A percentile compares a stretch with the other conserved stretches of the same genome.
phyloP scores from a whole-genome alignment of 2,329 filamentous ascomycete species.

The Ophiosphaerella herpotricha region DNA sequence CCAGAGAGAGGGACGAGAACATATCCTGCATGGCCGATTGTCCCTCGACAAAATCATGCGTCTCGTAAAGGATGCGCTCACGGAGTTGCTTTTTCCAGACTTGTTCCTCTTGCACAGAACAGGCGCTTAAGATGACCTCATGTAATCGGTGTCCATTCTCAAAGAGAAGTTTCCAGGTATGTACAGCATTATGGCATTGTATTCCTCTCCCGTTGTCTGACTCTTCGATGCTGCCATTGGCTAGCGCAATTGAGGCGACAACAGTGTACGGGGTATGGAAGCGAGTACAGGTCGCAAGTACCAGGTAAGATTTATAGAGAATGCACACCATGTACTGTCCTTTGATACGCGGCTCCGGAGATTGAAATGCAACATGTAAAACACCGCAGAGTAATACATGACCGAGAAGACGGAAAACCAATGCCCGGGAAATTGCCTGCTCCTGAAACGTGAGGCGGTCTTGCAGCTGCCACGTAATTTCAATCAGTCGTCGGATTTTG shows the following conservation, averaged over 20 bases:
- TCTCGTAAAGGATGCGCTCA: constrained; percentile 56
- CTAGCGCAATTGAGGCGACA: constrained; percentile 73
- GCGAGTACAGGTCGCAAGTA: constrained; percentile 71
- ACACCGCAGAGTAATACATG: constrained; percentile 81
- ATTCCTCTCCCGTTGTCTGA: constrained; percentile 81
- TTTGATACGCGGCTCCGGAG: constrained; percentile 62
- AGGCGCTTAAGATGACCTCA: constrained; percentile 86
- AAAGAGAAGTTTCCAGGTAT: constrained; percentile 92
- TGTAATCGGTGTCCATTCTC: constrained; percentile 76
- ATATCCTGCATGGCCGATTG: constrained; percentile 55
- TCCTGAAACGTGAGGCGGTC: constrained; percentile 77
- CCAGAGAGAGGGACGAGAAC: constrained; percentile 68
- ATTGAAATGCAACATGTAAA: constrained; percentile 82
- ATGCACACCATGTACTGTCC: constrained; percentile 85
- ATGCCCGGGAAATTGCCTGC: constrained; percentile 49
- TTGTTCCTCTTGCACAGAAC: constrained; percentile 76
- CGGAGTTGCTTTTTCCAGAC: constrained; percentile 77
- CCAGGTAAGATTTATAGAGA: constrained; percentile 79
- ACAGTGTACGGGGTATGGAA: constrained; percentile 72
- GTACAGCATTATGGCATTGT: constrained; percentile 82
- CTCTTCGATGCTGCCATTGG: constrained; percentile 69
- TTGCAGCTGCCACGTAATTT: constrained; percentile 84
- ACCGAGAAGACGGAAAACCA: constrained; percentile 76
- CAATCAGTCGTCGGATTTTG: constrained; percentile 68
- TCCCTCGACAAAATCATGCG: constrained; percentile 56